phyloP scores from a whole-genome alignment of 2,329 filamentous ascomycete genomes.

The Blastomyces gilchristii region DNA sequence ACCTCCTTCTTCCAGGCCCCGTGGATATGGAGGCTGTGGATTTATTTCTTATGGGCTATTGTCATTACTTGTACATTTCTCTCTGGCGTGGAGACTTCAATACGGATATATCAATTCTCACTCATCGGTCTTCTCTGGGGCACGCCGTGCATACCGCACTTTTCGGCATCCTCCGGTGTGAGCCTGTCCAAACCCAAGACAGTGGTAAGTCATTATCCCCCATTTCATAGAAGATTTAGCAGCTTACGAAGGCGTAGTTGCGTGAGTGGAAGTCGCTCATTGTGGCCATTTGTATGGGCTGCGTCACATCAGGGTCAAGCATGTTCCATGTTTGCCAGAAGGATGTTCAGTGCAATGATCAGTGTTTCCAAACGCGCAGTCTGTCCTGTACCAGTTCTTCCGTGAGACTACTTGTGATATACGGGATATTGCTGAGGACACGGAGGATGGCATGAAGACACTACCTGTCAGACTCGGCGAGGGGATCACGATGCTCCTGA shows the following conservation, averaged over 20 bases:
- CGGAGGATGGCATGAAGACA: conserved; percentile 8
- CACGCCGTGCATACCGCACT: conserved; percentile 3
- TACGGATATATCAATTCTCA: conserved; percentile 5
- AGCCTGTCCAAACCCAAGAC: neutral
- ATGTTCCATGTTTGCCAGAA: conserved; percentile 5
- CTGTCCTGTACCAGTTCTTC: conserved; percentile 13
- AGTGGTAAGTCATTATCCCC: neutral
- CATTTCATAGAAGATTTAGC: neutral
- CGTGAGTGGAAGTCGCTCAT: conserved; percentile 5
- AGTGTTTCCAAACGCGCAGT: conserved; percentile 9
- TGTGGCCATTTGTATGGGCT: conserved; percentile 7
- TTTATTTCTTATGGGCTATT: neutral
- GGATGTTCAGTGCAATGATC: conserved; percentile 5
- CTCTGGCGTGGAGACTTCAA: neutral
- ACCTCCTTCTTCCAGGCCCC: neutral
- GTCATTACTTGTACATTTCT: neutral
- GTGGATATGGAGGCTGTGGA: neutral
- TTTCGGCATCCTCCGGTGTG: neutral
- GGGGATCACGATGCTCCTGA: neutral
- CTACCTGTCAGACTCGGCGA: neutral
- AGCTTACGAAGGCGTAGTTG: conserved; percentile 3
- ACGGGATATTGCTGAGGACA: conserved; percentile 12
- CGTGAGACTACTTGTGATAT: conserved; percentile 12
- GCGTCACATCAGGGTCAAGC: conserved; percentile 2
- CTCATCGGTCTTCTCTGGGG: conserved; percentile 4